Evolutionary conservation across 306 rosid species (phyloP), one percentile per base, ranked within the genome.

Genomic region (Bauhinia variegata): DNA sequence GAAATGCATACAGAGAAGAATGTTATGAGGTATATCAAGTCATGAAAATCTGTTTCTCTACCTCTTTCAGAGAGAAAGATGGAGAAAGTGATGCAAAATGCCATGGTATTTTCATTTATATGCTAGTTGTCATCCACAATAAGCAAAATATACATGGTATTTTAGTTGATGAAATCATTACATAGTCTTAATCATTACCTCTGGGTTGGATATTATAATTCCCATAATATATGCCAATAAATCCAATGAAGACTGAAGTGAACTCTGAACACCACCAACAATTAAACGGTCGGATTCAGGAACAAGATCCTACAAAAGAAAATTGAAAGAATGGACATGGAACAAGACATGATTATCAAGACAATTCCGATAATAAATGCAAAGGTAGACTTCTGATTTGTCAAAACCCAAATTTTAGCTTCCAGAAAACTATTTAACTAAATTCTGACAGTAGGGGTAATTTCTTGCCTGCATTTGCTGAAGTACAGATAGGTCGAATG

Each of bases 201-300:
- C 68, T 37, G 99, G 96, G 67, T 89, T 75, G 10, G 96, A 86
- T 68, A 93, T 42, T 48, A 90, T 42, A 59, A 88, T 82, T 72
- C 95, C 97, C 96, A 93, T 81, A 49, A 83, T 67, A 75, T 90
- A 93, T n/a, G 89, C 91, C 81, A 85, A 68, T 78, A 90, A 68
- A 43, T 90, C 97, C 95, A 89, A 79, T 41, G 47, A 60, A 8
- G 98, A 86, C 54, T 89, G 98, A 67, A 93, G 88, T 30, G 96
- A 87, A 65, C 41, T 93, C 77, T 89, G 98, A 70, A 85, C 88
- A 0, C 98, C 96, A 72, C 98, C 98, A 67, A 93, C 88, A 8
- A 84, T 76, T 70, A 89, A 65, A 15, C 96, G 97, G 68, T 90
- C 96, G 0, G 88, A 49, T 79, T 86, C 97, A 13, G 88, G 74